Conservation (phyloP, 371 early-diverging fungal species). For the Mucor plumbeus region DNA sequence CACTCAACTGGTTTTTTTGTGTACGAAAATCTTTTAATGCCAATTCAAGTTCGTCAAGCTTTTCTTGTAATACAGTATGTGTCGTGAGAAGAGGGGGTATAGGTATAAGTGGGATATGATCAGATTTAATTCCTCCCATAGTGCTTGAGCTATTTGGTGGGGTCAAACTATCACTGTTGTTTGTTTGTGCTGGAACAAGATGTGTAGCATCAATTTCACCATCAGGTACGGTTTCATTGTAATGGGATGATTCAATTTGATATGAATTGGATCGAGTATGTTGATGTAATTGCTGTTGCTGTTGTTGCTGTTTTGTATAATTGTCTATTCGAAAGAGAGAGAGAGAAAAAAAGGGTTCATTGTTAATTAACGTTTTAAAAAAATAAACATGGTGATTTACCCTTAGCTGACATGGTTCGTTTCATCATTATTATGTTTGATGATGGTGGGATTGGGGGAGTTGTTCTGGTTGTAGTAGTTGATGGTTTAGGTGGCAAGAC, state of each 20-base stretch:
- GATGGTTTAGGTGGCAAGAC: slow-evolving; percentile 34
- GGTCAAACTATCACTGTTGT: slow-evolving; percentile 47
- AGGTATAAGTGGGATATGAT: slow-evolving; percentile 59
- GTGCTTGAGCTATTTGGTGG: slow-evolving; percentile 19
- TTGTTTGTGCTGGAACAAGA: slow-evolving; percentile 55
- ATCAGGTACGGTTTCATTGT: slow-evolving; percentile 32
- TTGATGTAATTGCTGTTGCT: slow-evolving; percentile 11
- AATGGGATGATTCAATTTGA: neutral
- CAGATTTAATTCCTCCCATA: slow-evolving; percentile 26
- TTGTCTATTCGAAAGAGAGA: neutral
- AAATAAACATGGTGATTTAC: neutral
- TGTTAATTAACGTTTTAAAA: neutral
- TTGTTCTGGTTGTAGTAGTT: slow-evolving; percentile 12
- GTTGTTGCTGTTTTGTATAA: slow-evolving; percentile 2
- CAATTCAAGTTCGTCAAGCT: slow-evolving; percentile 45
- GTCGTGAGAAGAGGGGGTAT: slow-evolving; percentile 60
- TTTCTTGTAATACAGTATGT: slow-evolving; percentile 49
- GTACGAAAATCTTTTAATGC: slow-evolving; percentile 19
- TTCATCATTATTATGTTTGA: slow-evolving; percentile 7
- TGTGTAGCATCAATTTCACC: slow-evolving; percentile 48
- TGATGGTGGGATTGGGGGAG: slow-evolving; percentile 16
- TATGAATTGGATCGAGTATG: slow-evolving; percentile 21
- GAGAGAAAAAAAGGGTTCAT: neutral
- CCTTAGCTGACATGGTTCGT: slow-evolving; percentile 9
- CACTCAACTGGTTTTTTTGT: slow-evolving; percentile 26